These are phyloP conservation scores for Fonsecaea monophora DNA, from an alignment of 2,329 filamentous ascomycete species.

Conservation along the genomic window DNA sequence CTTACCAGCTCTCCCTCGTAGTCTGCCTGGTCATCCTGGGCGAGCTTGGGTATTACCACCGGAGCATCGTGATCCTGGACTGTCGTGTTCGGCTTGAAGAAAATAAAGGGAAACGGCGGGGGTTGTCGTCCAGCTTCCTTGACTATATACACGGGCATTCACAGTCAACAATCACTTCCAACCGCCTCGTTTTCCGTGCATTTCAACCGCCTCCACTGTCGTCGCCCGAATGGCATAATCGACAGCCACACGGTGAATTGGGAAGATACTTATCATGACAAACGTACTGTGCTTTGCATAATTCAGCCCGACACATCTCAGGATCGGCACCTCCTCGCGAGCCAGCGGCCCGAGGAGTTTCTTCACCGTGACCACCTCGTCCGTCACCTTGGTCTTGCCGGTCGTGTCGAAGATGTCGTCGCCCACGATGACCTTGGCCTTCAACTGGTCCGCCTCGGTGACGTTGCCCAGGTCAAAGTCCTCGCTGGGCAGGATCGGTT, in stretches of 20 bases:
- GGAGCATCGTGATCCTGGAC: conserved; percentile 44
- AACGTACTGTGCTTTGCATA: conserved; percentile 55
- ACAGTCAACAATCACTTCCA: conserved; percentile 6
- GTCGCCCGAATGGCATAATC: too few relatives aligned
- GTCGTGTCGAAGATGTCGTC: conserved; percentile 57
- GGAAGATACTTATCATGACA: not conserved
- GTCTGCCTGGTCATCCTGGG: conserved; percentile 50
- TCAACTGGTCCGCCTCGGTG: conserved; percentile 56
- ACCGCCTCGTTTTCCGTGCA: too few relatives aligned
- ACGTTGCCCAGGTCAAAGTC: conserved; percentile 56
- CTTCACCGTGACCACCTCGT: conserved; percentile 62
- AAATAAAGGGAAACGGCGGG: conserved; percentile 48
- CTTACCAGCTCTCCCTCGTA: conserved; percentile 52
- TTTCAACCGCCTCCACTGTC: too few relatives aligned
- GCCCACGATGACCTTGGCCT: conserved; percentile 61
- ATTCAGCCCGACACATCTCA: conserved; percentile 59
- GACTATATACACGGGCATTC: conserved; percentile 31
- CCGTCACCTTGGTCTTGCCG: conserved; percentile 50
- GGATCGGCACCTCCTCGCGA: conserved; percentile 59
- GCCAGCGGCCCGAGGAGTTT: conserved; percentile 61
- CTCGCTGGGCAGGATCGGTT: conserved; percentile 58
- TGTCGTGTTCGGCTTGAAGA: conserved; percentile 50
- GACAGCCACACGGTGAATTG: not conserved
- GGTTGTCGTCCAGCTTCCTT: conserved; percentile 48
- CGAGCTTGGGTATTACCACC: conserved; percentile 44